phyloP scores from a whole-genome alignment of 129 eudicot species.

The Centella asiatica region DNA sequence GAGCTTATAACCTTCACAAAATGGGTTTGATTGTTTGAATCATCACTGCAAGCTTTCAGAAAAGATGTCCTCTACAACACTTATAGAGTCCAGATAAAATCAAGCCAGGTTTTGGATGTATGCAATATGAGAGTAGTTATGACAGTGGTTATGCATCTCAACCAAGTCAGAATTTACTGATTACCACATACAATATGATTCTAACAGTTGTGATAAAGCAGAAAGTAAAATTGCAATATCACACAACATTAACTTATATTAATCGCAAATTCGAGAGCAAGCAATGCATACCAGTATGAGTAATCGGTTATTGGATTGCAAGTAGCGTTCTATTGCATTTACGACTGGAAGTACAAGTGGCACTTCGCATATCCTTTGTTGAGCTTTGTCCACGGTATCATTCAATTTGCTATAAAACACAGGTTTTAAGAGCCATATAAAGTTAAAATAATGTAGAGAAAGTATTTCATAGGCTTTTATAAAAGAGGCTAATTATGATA shows the following conservation, averaged over 20 bases:
- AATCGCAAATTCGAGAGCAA: background rate
- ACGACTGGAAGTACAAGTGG: slow-evolving; percentile 60
- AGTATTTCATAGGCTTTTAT: background rate
- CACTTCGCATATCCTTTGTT: slow-evolving; percentile 67
- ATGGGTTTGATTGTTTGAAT: too few species aligned
- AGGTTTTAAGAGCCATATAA: slow-evolving; percentile 12
- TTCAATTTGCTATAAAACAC: slow-evolving; percentile 64
- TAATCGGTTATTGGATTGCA: slow-evolving; percentile 66
- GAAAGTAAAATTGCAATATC: background rate
- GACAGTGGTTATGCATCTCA: too few species aligned
- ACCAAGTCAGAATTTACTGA: background rate
- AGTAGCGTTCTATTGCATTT: slow-evolving; percentile 48
- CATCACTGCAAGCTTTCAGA: too few species aligned
- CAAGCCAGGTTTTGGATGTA: background rate
- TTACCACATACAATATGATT: too few species aligned
- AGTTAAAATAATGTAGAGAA: background rate
- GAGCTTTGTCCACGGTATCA: slow-evolving; percentile 92
- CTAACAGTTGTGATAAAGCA: background rate
- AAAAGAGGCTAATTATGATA: background rate
- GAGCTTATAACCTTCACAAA: too few species aligned
- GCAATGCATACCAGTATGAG: slow-evolving; percentile 62
- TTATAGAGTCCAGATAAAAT: background rate
- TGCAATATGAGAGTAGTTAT: background rate
- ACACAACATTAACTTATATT: background rate
- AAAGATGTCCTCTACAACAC: background rate